These are phyloP conservation scores for Tricholoma bakamatsutake DNA, from an alignment of 768 basidiomycete genomes.

Conservation along the genomic window DNA sequence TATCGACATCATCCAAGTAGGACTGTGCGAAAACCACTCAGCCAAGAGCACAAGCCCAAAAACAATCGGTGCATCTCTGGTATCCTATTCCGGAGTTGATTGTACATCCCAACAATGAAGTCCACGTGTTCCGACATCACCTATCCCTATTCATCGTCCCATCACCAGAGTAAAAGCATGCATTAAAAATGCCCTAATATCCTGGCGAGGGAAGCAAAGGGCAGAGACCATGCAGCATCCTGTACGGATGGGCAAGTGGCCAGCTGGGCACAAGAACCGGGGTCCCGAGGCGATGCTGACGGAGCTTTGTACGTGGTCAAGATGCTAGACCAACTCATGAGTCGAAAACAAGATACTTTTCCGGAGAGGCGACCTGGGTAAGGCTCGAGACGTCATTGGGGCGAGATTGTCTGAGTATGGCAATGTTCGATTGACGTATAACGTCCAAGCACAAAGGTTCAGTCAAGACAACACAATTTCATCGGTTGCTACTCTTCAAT, in stretches of 20 bases:
- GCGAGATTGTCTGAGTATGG: conserved; percentile 14
- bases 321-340: conserved; percentile 15
- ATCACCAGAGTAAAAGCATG: neutral
- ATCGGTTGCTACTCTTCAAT: conserved; percentile 13
- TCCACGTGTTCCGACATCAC: conserved; percentile 11
- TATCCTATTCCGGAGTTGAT: neutral
- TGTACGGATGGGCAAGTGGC: conserved; percentile 21
- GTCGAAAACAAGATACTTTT: conserved; percentile 31
- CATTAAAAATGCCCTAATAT: neutral
- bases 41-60: conserved; percentile 16
- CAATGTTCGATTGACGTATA: conserved; percentile 5
- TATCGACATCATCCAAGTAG: conserved; percentile 1
- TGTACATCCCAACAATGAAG: conserved; percentile 6
- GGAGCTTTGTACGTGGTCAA: conserved; percentile 37
- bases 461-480: conserved; percentile 15
- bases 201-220: conserved; percentile 19
- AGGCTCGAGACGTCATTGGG: conserved; percentile 33
- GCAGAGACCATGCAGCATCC: conserved; percentile 14
- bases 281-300: conserved; percentile 50
- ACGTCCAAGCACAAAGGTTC: conserved; percentile 11
- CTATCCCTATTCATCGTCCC: conserved; percentile 31
- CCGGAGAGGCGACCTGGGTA: conserved; percentile 44
- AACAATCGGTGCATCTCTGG: conserved; percentile 46
- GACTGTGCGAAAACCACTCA: conserved; percentile 39
- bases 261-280: conserved; percentile 22